Evolutionary conservation across 495 filamentous ascomycete genomes (phyloP), one percentile per base, ranked within the genome.

Genomic region (Tuber microsphaerosporum): DNA sequence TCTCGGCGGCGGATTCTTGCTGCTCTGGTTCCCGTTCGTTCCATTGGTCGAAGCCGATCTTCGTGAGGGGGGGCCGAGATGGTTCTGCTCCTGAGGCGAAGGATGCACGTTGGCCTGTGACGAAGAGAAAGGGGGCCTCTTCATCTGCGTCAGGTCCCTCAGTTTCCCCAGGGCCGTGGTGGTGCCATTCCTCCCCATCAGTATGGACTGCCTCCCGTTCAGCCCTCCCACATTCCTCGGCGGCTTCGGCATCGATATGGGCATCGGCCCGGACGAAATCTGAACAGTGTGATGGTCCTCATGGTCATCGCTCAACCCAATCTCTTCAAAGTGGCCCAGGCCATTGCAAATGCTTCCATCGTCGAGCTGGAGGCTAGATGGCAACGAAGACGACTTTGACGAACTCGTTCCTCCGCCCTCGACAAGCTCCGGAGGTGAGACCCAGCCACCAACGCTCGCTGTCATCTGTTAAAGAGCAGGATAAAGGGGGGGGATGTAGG

Each of bases 381-480:
- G 90, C 75, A 94, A 90, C n/a, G 94, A 95, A 22, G 93, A 95
- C 46, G 91, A 92, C 82, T 96, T 95, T 74, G 93, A 96, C 74
- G 92, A 95, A 82, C 93, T 94, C 68, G 93, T 96, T 71, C 89
- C 88, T 76, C 73, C 68, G 34, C 77, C 74, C 2, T 72, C 75
- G 39, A 75, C 74, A 65, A 81, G 79, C 42, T 71, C 73, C 26
- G 79, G 79, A 34, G 79, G 78, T 46, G 79, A 81, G 1, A 81
- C 77, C 78, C 77, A 79, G 74, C 77, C 77, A 76, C 71, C 79
- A 45, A 77, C 74, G 74, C 71, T 69, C 78, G 79, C 79, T 75
- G 71, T 65, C 56, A 65, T 65, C 56, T 65, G 56, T 65, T 26
- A 65, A 65, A 65, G 56, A 61, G n/a, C n/a, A 61, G 51, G n/a